phyloP scores from a whole-genome alignment of 1,284 basidiomycete species.

The Limonomyces culmigenus region DNA sequence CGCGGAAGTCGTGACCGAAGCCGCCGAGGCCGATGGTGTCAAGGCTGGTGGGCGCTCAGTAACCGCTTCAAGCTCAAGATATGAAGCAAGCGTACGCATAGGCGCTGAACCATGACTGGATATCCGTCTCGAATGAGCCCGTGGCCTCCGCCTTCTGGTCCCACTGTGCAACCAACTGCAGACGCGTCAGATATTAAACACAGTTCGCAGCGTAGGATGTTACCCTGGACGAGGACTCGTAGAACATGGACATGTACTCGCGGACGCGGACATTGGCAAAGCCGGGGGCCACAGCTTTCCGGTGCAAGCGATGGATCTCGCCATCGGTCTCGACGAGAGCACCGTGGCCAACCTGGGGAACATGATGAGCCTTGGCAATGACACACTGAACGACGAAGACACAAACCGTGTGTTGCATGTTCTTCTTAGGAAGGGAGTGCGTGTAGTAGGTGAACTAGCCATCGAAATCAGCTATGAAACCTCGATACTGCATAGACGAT shows the following conservation, averaged over 20 bases:
- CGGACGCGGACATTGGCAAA: constrained; percentile 28
- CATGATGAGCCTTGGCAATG: constrained; percentile 30
- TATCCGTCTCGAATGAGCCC: no score
- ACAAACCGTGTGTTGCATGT: not conserved
- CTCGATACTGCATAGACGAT: constrained; percentile 28
- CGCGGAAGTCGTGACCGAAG: constrained; percentile 32
- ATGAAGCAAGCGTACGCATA: constrained; percentile 18
- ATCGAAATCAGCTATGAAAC: constrained; percentile 19
- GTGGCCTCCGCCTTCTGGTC: no score
- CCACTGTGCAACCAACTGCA: no score
- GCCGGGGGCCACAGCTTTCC: constrained; percentile 25
- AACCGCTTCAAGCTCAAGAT: not conserved
- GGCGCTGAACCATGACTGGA: constrained; percentile 35
- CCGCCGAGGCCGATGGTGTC: constrained; percentile 36
- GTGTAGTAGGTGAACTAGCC: no score
- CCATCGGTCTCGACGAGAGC: not conserved
- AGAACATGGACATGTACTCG: constrained; percentile 22
- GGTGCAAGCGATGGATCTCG: constrained; percentile 9
- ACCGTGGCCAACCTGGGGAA: constrained; percentile 33
- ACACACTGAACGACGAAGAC: constrained; percentile 22
- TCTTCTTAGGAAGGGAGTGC: no score
- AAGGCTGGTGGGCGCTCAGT: constrained; percentile 16
- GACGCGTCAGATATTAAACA: constrained; percentile 20
- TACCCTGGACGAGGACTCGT: constrained; percentile 17
- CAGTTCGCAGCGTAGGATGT: not conserved